These are phyloP conservation scores for Coemansia sp. DNA, from an alignment of 192 early-diverging fungal species.

Conservation along the genomic window DNA sequence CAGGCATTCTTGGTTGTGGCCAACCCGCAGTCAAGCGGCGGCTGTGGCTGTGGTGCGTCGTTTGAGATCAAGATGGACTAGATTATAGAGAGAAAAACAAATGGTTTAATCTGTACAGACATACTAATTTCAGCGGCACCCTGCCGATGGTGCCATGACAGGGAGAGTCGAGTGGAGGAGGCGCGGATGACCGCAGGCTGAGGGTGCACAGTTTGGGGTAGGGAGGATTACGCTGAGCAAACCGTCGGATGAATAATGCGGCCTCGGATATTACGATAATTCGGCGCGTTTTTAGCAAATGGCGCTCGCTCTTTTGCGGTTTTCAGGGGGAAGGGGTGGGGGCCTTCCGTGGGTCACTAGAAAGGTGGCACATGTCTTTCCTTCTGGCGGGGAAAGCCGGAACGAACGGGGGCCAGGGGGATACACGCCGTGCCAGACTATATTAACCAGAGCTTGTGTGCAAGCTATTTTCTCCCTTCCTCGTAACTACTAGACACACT, in stretches of 20 bases:
- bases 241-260: too few species aligned
- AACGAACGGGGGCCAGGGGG: background rate
- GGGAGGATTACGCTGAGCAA: too few species aligned
- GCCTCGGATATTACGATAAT: constrained; percentile 2
- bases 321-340: background rate
- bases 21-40: constrained; percentile 68
- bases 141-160: background rate
- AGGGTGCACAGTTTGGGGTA: too few species aligned
- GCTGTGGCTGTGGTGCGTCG: constrained; percentile 67
- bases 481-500: too few species aligned
- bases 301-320: background rate
- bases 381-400: background rate
- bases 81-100: too few species aligned
- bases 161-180: background rate
- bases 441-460: too few species aligned
- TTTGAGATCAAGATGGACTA: constrained; percentile 63
- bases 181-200: background rate
- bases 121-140: too few species aligned
- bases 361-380: background rate
- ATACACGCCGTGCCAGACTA: background rate
- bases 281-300: background rate
- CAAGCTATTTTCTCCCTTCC: too few species aligned
- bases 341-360: background rate
- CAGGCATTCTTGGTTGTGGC: constrained; percentile 70
- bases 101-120: too few species aligned